Evolutionary conservation across 768 basidiomycete species (phyloP).

Genomic region (Cystofilobasidium macerans): DNA sequence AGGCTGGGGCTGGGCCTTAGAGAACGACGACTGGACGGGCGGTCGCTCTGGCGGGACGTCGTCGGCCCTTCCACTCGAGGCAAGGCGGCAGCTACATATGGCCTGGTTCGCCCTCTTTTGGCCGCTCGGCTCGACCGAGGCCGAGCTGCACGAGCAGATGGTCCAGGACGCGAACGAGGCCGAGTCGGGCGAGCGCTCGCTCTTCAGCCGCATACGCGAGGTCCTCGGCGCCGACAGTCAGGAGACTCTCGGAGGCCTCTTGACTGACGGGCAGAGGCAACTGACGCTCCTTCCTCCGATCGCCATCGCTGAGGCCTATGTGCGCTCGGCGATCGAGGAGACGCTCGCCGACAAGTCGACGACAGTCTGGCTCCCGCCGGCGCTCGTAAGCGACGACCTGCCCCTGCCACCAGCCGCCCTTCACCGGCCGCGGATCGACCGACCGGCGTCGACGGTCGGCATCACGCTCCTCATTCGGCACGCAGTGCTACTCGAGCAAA

Average conservation of each 20-base stretch:
- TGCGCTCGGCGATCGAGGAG: too few relatives aligned
- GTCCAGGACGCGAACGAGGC: background rate
- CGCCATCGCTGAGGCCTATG: too few relatives aligned
- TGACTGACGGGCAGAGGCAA: too few relatives aligned
- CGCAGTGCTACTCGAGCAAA: background rate
- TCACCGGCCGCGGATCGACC: background rate
- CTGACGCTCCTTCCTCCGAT: too few relatives aligned
- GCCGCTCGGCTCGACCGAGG: background rate
- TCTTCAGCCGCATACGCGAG: too few relatives aligned
- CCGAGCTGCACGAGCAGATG: background rate
- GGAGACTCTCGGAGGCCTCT: too few relatives aligned
- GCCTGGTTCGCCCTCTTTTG: slow-evolving; percentile 1
- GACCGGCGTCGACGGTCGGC: background rate
- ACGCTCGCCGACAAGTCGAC: too few relatives aligned
- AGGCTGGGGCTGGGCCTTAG: slow-evolving; percentile 10
- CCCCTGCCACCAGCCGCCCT: background rate
- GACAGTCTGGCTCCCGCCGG: background rate
- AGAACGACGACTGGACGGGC: slow-evolving; percentile 18
- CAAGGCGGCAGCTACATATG: background rate
- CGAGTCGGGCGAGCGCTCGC: background rate
- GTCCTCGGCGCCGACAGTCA: too few relatives aligned
- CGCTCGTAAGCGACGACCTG: background rate
- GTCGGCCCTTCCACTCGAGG: background rate
- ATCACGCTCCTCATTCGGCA: background rate
- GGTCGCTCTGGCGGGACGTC: background rate